Percentiles rank a stretch among this genome's conserved stretches.
Evolutionary conservation across 1,139 yeast species (phyloP).

Genomic region (Zygoascus hellenicus): DNA sequence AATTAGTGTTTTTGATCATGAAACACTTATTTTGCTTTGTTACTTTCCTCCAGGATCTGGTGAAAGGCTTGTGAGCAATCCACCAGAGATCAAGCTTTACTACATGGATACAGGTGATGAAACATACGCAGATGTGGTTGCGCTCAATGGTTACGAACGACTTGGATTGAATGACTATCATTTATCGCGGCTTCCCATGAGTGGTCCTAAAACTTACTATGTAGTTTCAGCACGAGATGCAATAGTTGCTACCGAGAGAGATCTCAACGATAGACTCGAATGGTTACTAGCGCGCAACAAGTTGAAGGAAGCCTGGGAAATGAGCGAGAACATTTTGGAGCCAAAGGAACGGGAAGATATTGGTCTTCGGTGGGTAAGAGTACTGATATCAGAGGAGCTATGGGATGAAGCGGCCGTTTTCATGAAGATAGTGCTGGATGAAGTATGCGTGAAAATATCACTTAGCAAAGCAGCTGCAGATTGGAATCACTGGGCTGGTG

Average conservation of each 20-base stretch:
- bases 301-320: constrained; percentile 69
- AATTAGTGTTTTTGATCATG: constrained; percentile 54
- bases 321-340: constrained; percentile 53
- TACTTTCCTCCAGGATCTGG: constrained; percentile 28
- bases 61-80: constrained; percentile 22
- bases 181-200: constrained; percentile 29
- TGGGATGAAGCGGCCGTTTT: constrained; percentile 58
- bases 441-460: constrained; percentile 24
- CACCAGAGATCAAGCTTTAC: constrained; percentile 68
- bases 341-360: constrained; percentile 48
- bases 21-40: constrained; percentile 36
- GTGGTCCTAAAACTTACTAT: constrained; percentile 39
- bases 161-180: constrained; percentile 79
- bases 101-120: constrained; percentile 66
- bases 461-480: constrained; percentile 30
- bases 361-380: constrained; percentile 60
- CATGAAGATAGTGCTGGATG: constrained; percentile 40
- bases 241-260: constrained; percentile 66
- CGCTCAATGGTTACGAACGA: constrained; percentile 51
- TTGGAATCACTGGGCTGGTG: constrained; percentile 65
- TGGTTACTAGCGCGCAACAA: constrained; percentile 61
- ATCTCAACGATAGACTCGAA: constrained; percentile 57
- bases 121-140: constrained; percentile 76
- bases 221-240: constrained; percentile 79
- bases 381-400: constrained; percentile 43